phyloP scores from a whole-genome alignment of 2,329 filamentous ascomycete species.

The Macrophomina tecta region DNA sequence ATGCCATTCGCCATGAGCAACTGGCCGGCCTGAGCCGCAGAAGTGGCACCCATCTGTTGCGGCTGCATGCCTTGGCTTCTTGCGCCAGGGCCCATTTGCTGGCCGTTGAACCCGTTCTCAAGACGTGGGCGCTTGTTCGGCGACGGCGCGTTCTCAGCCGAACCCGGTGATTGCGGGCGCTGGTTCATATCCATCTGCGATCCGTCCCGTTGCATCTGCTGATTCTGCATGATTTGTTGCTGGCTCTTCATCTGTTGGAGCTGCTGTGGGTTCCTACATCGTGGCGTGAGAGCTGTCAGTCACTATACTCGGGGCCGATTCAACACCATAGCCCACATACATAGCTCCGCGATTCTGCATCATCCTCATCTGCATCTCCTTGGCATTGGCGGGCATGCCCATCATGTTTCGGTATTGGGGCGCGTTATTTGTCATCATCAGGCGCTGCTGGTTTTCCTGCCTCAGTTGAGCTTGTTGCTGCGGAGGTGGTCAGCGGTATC shows the following conservation, averaged over 20 bases:
- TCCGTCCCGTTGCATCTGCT: conserved; percentile 86
- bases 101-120: conserved; percentile 77
- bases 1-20: conserved; percentile 74
- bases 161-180: conserved; percentile 80
- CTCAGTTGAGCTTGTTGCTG: conserved; percentile 73
- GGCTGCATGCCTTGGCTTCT: conserved; percentile 74
- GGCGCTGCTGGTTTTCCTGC: conserved; percentile 74
- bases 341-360: conserved; percentile 79
- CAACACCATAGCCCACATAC: conserved; percentile 55
- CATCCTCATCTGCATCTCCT: conserved; percentile 72
- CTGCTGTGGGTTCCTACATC: conserved; percentile 63
- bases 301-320: not conserved
- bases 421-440: conserved; percentile 74
- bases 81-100: conserved; percentile 79
- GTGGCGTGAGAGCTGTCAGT: conserved; percentile 5
- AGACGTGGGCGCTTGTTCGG: conserved; percentile 89
- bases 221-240: conserved; percentile 67
- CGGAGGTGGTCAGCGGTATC: conserved; percentile 28
- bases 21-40: conserved; percentile 61
- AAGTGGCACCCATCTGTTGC: conserved; percentile 67
- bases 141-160: conserved; percentile 86
- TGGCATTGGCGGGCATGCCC: conserved; percentile 63
- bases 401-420: conserved; percentile 66
- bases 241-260: conserved; percentile 65
- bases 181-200: conserved; percentile 83